A percentile compares a stretch with the other conserved stretches of the same genome.
phyloP scores from a whole-genome alignment of 139 green algal species.

The Eudorina sp. region DNA sequence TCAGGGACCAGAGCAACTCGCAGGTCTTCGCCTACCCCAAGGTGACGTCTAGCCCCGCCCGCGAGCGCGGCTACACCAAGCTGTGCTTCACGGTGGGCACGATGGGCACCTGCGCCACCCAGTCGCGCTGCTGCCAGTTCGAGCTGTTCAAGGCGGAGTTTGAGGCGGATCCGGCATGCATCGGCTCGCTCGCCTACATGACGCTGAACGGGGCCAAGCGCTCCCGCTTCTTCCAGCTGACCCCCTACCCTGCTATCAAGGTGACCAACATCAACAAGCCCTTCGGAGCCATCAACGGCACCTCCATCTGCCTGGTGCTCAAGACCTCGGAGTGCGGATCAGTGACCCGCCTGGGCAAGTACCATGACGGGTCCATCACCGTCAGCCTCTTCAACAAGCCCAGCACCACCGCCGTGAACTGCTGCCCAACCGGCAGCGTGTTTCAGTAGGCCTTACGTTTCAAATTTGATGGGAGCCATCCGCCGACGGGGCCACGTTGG shows the following conservation, averaged over 20 bases:
- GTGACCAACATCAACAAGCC: slow-evolving; percentile 52
- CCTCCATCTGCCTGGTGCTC: slow-evolving; percentile 48
- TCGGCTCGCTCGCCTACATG: slow-evolving; percentile 47
- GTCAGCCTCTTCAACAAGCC: slow-evolving; percentile 52
- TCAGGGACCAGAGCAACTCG: background rate
- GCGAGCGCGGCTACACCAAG: background rate
- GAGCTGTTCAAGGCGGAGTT: slow-evolving; percentile 58
- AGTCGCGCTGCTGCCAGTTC: slow-evolving; percentile 41
- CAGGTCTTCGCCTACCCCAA: background rate
- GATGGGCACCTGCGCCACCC: background rate
- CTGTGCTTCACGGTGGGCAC: slow-evolving; percentile 33
- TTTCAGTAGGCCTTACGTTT: no score
- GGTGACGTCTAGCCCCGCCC: background rate
- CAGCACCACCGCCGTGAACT: background rate
- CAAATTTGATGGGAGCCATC: no score
- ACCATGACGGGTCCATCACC: slow-evolving; percentile 32
- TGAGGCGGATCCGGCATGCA: slow-evolving; percentile 33
- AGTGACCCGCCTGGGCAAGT: background rate
- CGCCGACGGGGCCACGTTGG: no score
- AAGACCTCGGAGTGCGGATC: slow-evolving; percentile 11
- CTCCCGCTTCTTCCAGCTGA: slow-evolving; percentile 45
- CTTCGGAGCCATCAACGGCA: background rate
- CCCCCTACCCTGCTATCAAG: slow-evolving; percentile 51
- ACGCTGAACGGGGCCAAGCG: slow-evolving; percentile 38
- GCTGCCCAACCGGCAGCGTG: no score